Evolutionary conservation across 139 green algal species (phyloP).

Genomic region (Tetradesmus obliquus): DNA sequence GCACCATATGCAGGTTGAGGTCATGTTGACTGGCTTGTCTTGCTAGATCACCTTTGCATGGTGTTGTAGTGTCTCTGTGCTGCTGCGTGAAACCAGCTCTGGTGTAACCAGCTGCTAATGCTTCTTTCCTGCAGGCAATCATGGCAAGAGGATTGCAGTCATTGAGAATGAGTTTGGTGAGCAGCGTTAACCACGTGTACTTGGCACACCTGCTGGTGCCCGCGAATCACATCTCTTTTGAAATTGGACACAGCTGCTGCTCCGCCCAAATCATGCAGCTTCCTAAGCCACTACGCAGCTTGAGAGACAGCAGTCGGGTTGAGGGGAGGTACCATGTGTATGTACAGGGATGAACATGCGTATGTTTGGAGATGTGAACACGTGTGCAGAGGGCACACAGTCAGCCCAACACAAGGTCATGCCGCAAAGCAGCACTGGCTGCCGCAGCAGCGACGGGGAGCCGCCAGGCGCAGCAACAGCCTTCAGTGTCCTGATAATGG

Average conservation of each 20-base stretch:
- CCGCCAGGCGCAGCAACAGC: too few species aligned
- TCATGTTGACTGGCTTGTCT: background rate
- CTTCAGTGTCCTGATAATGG: too few species aligned
- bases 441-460: background rate
- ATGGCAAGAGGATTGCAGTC: slow-evolving; percentile 82
- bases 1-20: background rate
- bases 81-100: background rate
- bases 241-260: background rate
- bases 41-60: background rate
- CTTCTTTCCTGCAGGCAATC: slow-evolving; percentile 54
- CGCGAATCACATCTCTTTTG: background rate
- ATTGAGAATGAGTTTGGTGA: slow-evolving; percentile 91
- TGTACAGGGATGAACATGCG: too few species aligned
- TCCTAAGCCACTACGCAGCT: too few species aligned
- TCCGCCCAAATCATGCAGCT: background rate
- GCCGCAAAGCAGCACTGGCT: background rate
- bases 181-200: background rate
- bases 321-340: too few species aligned
- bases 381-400: too few species aligned
- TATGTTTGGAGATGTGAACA: too few species aligned
- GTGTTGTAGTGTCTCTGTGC: background rate
- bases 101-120: background rate
- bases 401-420: too few species aligned
- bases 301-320: too few species aligned
- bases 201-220: background rate